phyloP scores from a whole-genome alignment of 2,329 filamentous ascomycete genomes.

The Colletotrichum kahawae region DNA sequence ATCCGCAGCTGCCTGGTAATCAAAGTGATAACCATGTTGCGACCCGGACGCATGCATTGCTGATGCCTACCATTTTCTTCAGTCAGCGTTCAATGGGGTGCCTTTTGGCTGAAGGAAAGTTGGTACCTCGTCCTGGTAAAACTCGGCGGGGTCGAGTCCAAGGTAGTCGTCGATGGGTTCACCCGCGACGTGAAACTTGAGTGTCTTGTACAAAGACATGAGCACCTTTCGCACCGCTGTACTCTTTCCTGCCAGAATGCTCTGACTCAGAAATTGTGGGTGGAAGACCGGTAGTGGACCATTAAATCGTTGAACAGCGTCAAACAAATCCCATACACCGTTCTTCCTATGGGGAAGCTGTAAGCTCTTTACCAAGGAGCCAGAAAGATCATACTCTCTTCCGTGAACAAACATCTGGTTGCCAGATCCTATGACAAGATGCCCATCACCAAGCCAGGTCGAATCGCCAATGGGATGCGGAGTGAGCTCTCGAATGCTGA shows the following conservation, averaged over 20 bases:
- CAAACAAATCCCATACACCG: constrained; percentile 73
- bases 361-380: constrained; percentile 60
- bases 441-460: constrained; percentile 85
- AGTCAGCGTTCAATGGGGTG: background rate
- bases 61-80: background rate
- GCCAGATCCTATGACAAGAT: constrained; percentile 85
- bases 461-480: constrained; percentile 93
- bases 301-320: constrained; percentile 83
- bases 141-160: constrained; percentile 66
- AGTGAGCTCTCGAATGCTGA: constrained; percentile 80
- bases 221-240: constrained; percentile 75
- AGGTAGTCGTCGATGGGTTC: constrained; percentile 82
- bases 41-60: constrained; percentile 26
- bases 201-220: constrained; percentile 71
- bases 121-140: constrained; percentile 49
- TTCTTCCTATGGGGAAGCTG: constrained; percentile 53
- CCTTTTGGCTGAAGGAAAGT: background rate
- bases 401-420: constrained; percentile 91
- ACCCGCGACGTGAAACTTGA: constrained; percentile 85
- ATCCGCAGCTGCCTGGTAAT: constrained; percentile 35
- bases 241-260: constrained; percentile 81
- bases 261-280: constrained; percentile 87
- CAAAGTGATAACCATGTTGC: constrained; percentile 42
- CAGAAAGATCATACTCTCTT: constrained; percentile 70
- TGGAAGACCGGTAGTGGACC: constrained; percentile 90